Evolutionary conservation across 176 grass and related monocot genomes (phyloP), one percentile per base, ranked within the genome.

Genomic region (Carex pumila): DNA sequence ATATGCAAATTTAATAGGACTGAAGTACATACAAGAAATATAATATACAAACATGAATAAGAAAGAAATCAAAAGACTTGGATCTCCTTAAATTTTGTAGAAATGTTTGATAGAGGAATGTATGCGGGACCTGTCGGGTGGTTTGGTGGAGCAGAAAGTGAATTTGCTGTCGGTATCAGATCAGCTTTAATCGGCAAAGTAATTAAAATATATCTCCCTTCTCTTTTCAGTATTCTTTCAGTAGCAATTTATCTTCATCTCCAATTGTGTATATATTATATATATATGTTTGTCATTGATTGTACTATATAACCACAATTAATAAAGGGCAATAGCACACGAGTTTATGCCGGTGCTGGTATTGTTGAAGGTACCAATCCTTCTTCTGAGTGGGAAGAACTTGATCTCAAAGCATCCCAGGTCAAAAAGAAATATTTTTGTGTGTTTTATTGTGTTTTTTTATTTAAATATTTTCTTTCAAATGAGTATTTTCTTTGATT

Each of bases 81-180:
- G 37, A 39, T 39, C 37, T 55, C 12, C 84, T 85, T 83, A 6
- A 56, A 69, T 87, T 71, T 72, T 68, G 4, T 80, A 95, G 96
- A 95, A 89, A 93, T 92, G 85, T 99, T 99, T 25, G 93, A 93
- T 89, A 88, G 93, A 81, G 96, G 96, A 81, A 95, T 99, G 96
- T 99, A 99, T 68, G 91, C 89, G 63, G 91, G 93, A 72, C 96
- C 96, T 65, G 89, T 99, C 61, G 93, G 96, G 76, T 99, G 93
- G 93, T 95, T 99, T 83, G 96, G 96, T 71, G 96, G 96, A 85
- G 85, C 75, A 84, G 96, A 99, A 89, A 94, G 91, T 67, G 93
- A 99, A 88, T 99, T 99, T 84, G 89, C 91, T 47, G 96, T 99
- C 52, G 96, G 96, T 7, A 99, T 99, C 91, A 92, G 93, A 85